A percentile compares a stretch with the other conserved stretches of the same genome.
These are phyloP conservation scores for Striga hermonthica DNA, from an alignment of 305 asterid species.

Conservation along the genomic window DNA sequence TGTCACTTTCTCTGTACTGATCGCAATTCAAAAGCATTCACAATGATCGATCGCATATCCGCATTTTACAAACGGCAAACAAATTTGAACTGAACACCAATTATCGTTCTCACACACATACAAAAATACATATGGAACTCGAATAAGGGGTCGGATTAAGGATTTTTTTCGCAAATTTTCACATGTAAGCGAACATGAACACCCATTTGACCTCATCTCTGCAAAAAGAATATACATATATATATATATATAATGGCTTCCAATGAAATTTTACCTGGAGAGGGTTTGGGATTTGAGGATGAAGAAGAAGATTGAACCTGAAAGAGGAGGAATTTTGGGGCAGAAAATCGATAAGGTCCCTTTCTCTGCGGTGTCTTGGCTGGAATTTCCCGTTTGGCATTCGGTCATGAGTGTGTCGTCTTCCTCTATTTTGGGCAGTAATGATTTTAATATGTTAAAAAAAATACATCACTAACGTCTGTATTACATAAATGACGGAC, in stretches of 20 bases:
- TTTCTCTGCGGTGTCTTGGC: conserved; percentile 30
- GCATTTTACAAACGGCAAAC: no score
- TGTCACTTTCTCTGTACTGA: no score
- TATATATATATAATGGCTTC: no score
- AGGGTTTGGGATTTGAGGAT: conserved; percentile 26
- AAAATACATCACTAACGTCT: no score
- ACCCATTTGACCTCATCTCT: not conserved
- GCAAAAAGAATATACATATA: no score
- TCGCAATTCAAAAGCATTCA: no score
- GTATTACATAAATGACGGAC: no score
- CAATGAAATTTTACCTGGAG: conserved; percentile 15
- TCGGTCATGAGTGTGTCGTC: conserved; percentile 27
- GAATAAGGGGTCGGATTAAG: conserved; percentile 4
- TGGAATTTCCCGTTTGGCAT: conserved; percentile 27
- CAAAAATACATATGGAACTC: not conserved
- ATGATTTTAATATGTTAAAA: no score
- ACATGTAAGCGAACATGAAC: not conserved
- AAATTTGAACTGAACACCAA: no score
- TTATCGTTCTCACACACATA: no score
- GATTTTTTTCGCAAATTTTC: conserved; percentile 6
- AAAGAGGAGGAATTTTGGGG: conserved; percentile 31
- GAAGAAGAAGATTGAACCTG: conserved; percentile 22
- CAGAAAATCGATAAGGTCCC: conserved; percentile 30
- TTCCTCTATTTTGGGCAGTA: not conserved
- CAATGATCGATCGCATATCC: no score